These are phyloP conservation scores for Talaromyces sp. DNA, from an alignment of 2,329 filamentous ascomycete species.

Conservation along the genomic window DNA sequence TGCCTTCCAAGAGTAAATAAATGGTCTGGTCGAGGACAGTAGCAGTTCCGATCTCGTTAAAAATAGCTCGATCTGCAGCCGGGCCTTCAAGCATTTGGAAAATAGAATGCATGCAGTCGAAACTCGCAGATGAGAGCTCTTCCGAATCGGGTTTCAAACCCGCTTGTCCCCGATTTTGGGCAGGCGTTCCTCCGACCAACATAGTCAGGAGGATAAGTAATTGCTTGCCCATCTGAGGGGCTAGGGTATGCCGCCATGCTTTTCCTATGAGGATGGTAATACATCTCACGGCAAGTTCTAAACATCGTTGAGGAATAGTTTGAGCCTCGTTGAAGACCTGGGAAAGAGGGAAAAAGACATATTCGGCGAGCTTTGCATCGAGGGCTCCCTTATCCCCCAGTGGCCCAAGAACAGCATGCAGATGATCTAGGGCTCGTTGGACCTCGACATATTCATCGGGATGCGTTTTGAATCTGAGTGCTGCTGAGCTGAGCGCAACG, in stretches of 20 bases:
- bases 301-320: conserved; percentile 60
- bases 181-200: conserved; percentile 69
- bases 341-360: conserved; percentile 88
- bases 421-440: conserved; percentile 41
- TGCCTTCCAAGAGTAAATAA: conserved; percentile 70
- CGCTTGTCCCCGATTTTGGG: conserved; percentile 35
- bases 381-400: conserved; percentile 46
- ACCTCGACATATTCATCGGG: conserved; percentile 44
- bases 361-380: conserved; percentile 83
- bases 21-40: conserved; percentile 79
- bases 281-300: conserved; percentile 74
- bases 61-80: conserved; percentile 38
- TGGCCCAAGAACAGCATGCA: conserved; percentile 36
- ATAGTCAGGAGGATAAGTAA: conserved; percentile 80
- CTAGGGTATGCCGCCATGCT: conserved; percentile 73
- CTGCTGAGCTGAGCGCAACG: conserved; percentile 54
- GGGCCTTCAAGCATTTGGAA: conserved; percentile 55
- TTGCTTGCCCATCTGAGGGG: conserved; percentile 69
- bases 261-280: conserved; percentile 67
- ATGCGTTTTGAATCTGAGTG: conserved; percentile 46
- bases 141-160: conserved; percentile 49
- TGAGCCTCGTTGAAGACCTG: conserved; percentile 77
- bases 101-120: conserved; percentile 64
- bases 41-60: conserved; percentile 55
- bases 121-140: conserved; percentile 69